phyloP scores from a whole-genome alignment of 176 grass and related monocot genomes.

The Hsuehochloa calcarea region DNA sequence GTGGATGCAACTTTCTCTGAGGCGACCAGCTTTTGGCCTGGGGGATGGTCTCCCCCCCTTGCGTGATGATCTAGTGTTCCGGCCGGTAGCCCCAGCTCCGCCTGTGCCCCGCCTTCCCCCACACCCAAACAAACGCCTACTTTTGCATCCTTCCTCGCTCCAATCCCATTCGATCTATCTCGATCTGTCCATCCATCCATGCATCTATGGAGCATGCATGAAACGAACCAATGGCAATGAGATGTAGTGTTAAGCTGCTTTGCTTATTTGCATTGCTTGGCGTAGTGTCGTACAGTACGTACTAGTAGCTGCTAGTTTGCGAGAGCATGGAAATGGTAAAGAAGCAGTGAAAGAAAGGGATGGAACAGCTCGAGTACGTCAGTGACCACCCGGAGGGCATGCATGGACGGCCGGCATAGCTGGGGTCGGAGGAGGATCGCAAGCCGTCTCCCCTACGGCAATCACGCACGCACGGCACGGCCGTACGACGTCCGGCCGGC shows the following conservation, averaged over 20 bases:
- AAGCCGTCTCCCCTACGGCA: background rate
- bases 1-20: background rate
- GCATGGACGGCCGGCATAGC: background rate
- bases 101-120: background rate
- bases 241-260: background rate
- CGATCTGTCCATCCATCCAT: background rate
- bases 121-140: slow-evolving; percentile 17
- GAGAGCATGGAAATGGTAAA: background rate
- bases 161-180: background rate
- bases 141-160: background rate
- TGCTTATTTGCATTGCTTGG: background rate
- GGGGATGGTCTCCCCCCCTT: background rate
- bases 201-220: background rate
- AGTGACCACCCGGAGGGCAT: background rate
- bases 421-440: background rate
- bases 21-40: slow-evolving; percentile 4
- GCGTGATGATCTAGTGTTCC: background rate
- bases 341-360: background rate
- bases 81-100: background rate
- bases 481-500: too few species aligned
- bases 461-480: background rate
- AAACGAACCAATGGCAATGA: background rate
- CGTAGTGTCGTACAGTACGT: background rate
- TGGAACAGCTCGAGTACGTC: background rate
- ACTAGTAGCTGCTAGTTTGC: background rate